Base-by-base conservation (phyloP, 768 basidiomycete species). In the Macrolepiota fuliginosa region DNA sequence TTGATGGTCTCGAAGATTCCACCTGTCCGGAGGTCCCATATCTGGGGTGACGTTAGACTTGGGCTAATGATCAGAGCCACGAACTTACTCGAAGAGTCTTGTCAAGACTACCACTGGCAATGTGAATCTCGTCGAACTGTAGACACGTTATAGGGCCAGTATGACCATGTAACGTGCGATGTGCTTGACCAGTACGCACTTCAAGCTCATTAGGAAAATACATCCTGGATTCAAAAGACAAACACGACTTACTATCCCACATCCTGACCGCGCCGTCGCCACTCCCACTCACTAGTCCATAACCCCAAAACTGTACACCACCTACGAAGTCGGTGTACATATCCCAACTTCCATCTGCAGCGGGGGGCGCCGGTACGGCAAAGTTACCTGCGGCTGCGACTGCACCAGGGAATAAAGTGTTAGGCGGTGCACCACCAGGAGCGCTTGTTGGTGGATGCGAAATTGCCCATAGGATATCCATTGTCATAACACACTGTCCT, bases 381-480 rank as follows among this genome's bases (percentile, higher is more conserved):
- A 96, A 95, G 19, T 80, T 76, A 46, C 86, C 88, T 13, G 84
- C 78, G 1, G 84, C 80, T 0, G 86, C 82, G 0, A 82, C 75
- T 1, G 82, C 72, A 22, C 83, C 82, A 27, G 85, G 75, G 67
- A 88, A 83, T 15, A 81, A 68, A 63, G 77, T 78, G 62, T 73
- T 78, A 9, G 81, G 73, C 35, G 82, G 62, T 1, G 75, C 72
- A 47, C 67, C 72, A 17, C 79, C 76, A 22, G 82, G 70, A 15
- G 73, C 72, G 11, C 79, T 68, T 25, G 77, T 71, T 40, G 88
- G 81, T 2, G 94, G 88, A 74, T 98, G 96, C 10, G 94, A 94
- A 66, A 98, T 96, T 1, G 96, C 97, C 97, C 97, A 99, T 25
- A 99, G 86, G 65, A 99, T 97, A 74, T 99, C 97, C 97, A 99